Percentiles rank a stretch among this genome's conserved stretches.
Conservation (phyloP, 78 protist species). For the Dictyostelium intermedium region DNA sequence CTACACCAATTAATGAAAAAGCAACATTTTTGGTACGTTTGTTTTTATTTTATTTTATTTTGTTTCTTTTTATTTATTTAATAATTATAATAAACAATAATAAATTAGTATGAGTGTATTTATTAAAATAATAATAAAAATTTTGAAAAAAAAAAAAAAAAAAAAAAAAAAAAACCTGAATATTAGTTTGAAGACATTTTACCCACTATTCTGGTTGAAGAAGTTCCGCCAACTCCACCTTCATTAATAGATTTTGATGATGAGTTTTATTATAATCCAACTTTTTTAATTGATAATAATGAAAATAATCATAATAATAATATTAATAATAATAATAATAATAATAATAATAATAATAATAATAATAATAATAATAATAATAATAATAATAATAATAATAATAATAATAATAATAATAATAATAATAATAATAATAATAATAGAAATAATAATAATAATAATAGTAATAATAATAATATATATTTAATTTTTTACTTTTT, state of each 20-base stretch:
- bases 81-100: not conserved
- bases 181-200: not conserved
- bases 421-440: too few species aligned
- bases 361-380: too few species aligned
- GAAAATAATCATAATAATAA: not conserved
- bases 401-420: too few species aligned
- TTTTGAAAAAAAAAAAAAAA: not conserved
- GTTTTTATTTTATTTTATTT: not conserved
- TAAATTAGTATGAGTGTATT: not conserved
- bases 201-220: not conserved
- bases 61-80: not conserved
- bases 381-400: too few species aligned
- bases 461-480: too few species aligned
- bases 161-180: not conserved
- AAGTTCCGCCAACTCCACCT: not conserved
- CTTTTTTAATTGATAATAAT: not conserved
- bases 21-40: not conserved
- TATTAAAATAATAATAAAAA: too few species aligned
- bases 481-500: too few species aligned
- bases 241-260: not conserved
- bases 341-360: too few species aligned
- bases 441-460: too few species aligned
- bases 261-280: not conserved
- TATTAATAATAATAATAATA: not conserved
- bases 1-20: not conserved